Evolutionary conservation across 2,329 filamentous ascomycete species (phyloP).

Genomic region (Cadophora malorum): DNA sequence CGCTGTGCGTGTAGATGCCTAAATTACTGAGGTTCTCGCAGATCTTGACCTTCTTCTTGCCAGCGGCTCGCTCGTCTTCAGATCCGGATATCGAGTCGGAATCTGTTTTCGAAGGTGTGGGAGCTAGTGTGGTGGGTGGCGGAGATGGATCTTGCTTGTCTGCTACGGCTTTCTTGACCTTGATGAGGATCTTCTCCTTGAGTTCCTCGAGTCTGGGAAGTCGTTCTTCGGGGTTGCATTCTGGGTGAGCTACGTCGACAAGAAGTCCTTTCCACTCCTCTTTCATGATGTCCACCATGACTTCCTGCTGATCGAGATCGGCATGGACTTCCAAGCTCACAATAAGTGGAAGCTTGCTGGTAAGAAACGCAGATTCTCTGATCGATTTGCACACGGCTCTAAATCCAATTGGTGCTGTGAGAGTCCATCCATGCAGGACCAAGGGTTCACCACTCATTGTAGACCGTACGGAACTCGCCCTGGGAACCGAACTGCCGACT

Average conservation of each 20-base stretch:
- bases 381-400: constrained; percentile 85
- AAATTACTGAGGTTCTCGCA: constrained; percentile 74
- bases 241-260: constrained; percentile 62
- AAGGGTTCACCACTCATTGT: constrained; percentile 66
- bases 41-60: constrained; percentile 57
- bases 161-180: constrained; percentile 67
- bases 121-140: constrained; percentile 33
- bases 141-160: constrained; percentile 33
- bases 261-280: constrained; percentile 82
- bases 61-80: constrained; percentile 41
- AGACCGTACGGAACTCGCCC: constrained; percentile 39
- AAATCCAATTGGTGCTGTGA: constrained; percentile 86
- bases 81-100: constrained; percentile 43
- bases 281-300: constrained; percentile 94
- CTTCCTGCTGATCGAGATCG: constrained; percentile 79
- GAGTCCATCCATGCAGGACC: constrained; percentile 85
- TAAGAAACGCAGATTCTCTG: constrained; percentile 76
- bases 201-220: constrained; percentile 77
- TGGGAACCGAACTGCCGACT: constrained; percentile 37
- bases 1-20: constrained; percentile 86
- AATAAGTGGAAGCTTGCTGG: constrained; percentile 81
- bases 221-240: constrained; percentile 53
- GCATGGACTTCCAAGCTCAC: constrained; percentile 93
- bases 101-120: constrained; percentile 30
- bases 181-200: constrained; percentile 80